These are phyloP conservation scores for Rosa multiflora DNA, from an alignment of 306 rosid species.

Conservation along the genomic window DNA sequence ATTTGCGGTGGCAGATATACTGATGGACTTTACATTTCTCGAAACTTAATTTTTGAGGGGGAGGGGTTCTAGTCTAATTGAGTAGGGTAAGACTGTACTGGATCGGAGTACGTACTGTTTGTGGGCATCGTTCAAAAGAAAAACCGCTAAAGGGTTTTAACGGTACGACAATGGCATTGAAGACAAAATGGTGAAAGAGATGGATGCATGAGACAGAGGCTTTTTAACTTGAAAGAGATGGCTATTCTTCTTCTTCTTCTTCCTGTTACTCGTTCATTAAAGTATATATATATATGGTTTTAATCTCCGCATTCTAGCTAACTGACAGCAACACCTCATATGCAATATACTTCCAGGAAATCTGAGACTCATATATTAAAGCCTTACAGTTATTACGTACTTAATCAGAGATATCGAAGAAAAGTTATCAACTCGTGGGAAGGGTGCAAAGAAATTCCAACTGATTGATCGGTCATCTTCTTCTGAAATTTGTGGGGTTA, in stretches of 20 bases:
- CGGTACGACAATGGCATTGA: constrained; percentile 19
- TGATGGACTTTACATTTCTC: neutral
- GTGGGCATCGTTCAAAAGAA: constrained; percentile 23
- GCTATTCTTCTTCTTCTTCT: constrained; percentile 9
- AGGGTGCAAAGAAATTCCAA: neutral
- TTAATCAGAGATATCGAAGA: neutral
- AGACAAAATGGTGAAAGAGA: constrained; percentile 50
- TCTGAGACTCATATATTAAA: neutral
- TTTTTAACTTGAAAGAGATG: constrained; percentile 2
- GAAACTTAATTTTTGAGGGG: constrained; percentile 1
- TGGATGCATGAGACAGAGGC: constrained; percentile 33
- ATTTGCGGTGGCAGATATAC: neutral
- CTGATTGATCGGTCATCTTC: neutral
- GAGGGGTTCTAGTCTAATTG: neutral
- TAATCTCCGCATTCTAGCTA: constrained; percentile 15
- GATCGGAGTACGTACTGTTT: neutral
- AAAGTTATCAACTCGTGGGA: neutral
- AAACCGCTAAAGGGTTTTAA: constrained; percentile 16
- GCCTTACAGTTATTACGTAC: neutral
- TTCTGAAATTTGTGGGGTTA: neutral
- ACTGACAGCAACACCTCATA: constrained; percentile 33
- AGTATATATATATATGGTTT: constrained; percentile 2
- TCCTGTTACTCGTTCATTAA: constrained; percentile 11
- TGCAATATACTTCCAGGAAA: constrained; percentile 1
- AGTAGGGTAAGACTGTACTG: neutral